A percentile compares a stretch with the other conserved stretches of the same genome.
phyloP scores from a whole-genome alignment of 768 basidiomycete genomes.

The Tricholoma sp. region DNA sequence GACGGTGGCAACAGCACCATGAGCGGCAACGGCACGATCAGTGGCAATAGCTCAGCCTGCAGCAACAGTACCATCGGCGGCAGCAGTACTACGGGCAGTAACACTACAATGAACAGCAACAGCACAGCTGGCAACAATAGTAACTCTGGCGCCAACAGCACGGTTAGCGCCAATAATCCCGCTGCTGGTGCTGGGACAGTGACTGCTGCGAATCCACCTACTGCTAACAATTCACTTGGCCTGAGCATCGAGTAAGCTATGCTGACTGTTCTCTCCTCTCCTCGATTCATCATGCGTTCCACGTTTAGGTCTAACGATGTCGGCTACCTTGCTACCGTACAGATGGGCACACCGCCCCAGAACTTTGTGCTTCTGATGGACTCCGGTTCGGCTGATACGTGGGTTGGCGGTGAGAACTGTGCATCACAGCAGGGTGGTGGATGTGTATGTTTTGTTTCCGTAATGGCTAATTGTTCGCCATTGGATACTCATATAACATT shows the following conservation, averaged over 20 bases:
- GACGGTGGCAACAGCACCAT: constrained; percentile 22
- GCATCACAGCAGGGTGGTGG: constrained; percentile 35
- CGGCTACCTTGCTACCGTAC: constrained; percentile 51
- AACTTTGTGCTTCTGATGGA: constrained; percentile 62
- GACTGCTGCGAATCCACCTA: constrained; percentile 32
- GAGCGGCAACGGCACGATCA: constrained; percentile 2
- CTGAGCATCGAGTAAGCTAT: constrained; percentile 61
- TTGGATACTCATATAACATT: neutral
- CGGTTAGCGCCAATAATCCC: neutral
- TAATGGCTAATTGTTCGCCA: neutral
- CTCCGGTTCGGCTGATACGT: constrained; percentile 64
- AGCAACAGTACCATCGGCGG: constrained; percentile 22
- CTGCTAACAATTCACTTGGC: constrained; percentile 51
- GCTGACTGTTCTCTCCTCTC: neutral
- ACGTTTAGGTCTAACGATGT: constrained; percentile 36
- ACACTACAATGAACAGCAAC: constrained; percentile 1
- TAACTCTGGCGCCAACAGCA: neutral
- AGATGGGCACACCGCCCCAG: constrained; percentile 62
- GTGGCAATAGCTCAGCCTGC: constrained; percentile 16
- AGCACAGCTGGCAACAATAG: constrained; percentile 4
- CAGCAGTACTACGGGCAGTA: neutral
- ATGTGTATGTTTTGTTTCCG: constrained; percentile 27
- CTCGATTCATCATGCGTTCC: neutral
- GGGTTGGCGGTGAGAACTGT: constrained; percentile 58
- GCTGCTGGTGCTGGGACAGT: constrained; percentile 19